Evolutionary conservation across 257 asterid species (phyloP).

Genomic region (Solanum gracilifrons): DNA sequence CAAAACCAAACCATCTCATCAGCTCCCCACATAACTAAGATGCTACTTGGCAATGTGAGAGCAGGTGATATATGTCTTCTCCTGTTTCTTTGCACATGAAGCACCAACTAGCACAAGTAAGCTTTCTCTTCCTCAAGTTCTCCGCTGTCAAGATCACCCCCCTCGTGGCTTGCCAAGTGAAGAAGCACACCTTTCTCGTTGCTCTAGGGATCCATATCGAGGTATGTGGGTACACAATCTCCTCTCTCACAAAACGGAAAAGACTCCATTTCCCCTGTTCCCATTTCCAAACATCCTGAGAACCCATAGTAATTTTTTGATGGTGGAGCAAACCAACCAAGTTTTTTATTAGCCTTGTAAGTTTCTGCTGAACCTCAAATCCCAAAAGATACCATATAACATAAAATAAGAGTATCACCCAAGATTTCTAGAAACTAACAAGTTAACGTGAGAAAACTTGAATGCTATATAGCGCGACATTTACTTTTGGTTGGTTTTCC

Average conservation of each 20-base stretch:
- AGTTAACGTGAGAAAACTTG: neutral
- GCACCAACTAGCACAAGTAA: neutral
- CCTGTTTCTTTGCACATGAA: neutral
- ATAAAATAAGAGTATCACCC: neutral
- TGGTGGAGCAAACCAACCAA: neutral
- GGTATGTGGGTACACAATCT: neutral
- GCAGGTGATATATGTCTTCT: neutral
- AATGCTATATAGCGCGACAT: neutral
- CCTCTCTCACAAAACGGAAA: neutral
- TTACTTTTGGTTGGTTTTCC: neutral
- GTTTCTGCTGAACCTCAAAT: neutral
- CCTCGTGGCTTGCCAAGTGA: neutral
- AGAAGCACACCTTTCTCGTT: neutral
- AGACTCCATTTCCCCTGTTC: neutral
- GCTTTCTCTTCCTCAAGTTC: neutral
- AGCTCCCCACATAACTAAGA: neutral
- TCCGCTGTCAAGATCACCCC: neutral
- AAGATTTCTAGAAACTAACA: neutral
- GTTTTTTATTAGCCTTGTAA: neutral
- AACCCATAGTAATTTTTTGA: neutral
- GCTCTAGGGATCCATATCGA: neutral
- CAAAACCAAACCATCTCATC: neutral
- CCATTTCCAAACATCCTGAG: neutral
- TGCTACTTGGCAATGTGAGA: neutral
- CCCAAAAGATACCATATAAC: neutral